Conservation (phyloP, 768 basidiomycete genomes). For the Lactarius hengduanensis region DNA sequence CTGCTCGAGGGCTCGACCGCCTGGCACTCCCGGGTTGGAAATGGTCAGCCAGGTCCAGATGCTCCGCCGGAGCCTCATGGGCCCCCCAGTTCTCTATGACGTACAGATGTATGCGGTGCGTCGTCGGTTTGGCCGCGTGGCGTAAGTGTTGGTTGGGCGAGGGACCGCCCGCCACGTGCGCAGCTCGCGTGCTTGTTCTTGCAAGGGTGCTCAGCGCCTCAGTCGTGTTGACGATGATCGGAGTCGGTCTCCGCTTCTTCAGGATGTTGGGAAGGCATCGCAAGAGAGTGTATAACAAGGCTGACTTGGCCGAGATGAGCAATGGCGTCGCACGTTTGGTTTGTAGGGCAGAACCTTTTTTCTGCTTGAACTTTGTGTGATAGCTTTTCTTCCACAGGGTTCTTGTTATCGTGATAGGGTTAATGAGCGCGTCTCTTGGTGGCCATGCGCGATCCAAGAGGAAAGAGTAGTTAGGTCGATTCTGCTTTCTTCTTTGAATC, state of each 20-base stretch:
- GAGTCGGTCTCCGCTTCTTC: slow-evolving; percentile 67
- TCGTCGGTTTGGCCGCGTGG: slow-evolving; percentile 34
- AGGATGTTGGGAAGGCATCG: slow-evolving; percentile 78
- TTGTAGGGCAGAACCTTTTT: slow-evolving; percentile 1
- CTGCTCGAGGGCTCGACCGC: slow-evolving; percentile 32
- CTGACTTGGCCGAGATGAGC: slow-evolving; percentile 57
- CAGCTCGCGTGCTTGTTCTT: slow-evolving; percentile 41
- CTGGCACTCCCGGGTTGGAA: slow-evolving; percentile 44
- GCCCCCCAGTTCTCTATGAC: slow-evolving; percentile 63
- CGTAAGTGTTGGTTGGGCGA: slow-evolving; percentile 29
- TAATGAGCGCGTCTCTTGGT: slow-evolving; percentile 52
- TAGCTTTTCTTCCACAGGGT: slow-evolving; percentile 39
- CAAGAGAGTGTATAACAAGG: slow-evolving; percentile 40
- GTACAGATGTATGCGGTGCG: slow-evolving; percentile 64
- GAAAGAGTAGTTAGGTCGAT: slow-evolving; percentile 55
- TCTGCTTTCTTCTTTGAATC: background rate
- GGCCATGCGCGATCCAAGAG: slow-evolving; percentile 72
- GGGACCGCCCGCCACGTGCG: slow-evolving; percentile 24
- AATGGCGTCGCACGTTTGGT: slow-evolving; percentile 76
- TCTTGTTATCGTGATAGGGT: slow-evolving; percentile 47
- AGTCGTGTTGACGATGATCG: slow-evolving; percentile 55
- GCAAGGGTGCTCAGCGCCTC: slow-evolving; percentile 48
- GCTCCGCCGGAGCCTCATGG: slow-evolving; percentile 55
- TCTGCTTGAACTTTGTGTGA: background rate
- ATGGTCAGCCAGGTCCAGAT: slow-evolving; percentile 59